Conservation (phyloP, 83 land plant genomes). For the Thuja plicata region DNA sequence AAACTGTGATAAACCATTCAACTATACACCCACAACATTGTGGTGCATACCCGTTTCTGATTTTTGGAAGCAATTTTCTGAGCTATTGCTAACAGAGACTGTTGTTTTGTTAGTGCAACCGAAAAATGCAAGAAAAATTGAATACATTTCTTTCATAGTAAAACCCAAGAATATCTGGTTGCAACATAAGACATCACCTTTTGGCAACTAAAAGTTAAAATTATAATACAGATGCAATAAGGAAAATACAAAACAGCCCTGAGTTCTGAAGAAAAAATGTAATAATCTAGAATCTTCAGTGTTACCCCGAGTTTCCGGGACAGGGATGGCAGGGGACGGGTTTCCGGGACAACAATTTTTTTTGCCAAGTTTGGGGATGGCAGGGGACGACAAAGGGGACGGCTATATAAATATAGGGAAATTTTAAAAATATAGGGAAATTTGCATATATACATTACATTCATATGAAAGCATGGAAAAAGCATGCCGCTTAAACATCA, state of each 20-base stretch:
- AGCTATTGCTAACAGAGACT: not conserved
- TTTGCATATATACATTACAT: too few species aligned
- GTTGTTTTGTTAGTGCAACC: not conserved
- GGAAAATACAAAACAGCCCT: not conserved
- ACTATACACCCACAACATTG: not conserved
- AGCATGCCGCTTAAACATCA: too few species aligned
- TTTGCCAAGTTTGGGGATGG: too few species aligned
- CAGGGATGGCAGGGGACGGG: too few species aligned
- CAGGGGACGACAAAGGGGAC: too few species aligned
- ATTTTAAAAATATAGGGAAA: too few species aligned
- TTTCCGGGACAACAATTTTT: too few species aligned
- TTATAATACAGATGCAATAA: not conserved
- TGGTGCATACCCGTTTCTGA: too few species aligned
- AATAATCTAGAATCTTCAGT: not conserved
- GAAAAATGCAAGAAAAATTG: not conserved
- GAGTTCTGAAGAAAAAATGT: not conserved
- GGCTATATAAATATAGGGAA: too few species aligned
- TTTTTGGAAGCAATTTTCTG: too few species aligned
- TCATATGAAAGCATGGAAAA: too few species aligned
- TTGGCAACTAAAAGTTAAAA: not conserved
- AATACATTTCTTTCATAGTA: not conserved
- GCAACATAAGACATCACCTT: not conserved
- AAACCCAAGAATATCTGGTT: not conserved
- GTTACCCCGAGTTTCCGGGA: too few species aligned
- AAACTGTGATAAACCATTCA: not conserved